Conservation (phyloP, 2,329 filamentous ascomycete species). For the Coniochaeta sp. region DNA sequence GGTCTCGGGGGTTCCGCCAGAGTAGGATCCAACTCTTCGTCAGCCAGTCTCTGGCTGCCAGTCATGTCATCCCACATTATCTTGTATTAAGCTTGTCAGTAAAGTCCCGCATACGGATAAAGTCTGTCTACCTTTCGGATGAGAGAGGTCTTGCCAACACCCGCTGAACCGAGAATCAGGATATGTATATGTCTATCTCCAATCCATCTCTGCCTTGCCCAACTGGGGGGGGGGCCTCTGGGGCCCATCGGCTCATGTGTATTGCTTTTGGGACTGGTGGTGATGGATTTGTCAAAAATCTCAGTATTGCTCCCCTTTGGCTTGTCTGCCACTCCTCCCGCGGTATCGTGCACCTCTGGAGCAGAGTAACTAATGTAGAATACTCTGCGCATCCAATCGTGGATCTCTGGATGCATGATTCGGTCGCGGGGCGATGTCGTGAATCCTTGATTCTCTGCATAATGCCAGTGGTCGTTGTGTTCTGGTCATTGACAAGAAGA, state of each 20-base stretch:
- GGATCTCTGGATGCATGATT: not conserved
- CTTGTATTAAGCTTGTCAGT: not conserved
- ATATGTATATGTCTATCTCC: not conserved
- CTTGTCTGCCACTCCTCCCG: not conserved
- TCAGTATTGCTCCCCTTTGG: not conserved
- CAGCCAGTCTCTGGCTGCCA: not conserved
- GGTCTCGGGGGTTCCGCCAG: not conserved
- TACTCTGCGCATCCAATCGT: not conserved
- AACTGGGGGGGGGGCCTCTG: not conserved
- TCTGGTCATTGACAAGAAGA: too few species aligned
- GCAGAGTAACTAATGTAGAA: not conserved
- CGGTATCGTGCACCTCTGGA: not conserved
- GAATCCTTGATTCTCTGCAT: too few species aligned
- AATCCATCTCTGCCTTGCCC: not conserved
- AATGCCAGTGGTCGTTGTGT: too few species aligned
- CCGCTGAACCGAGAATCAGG: not conserved
- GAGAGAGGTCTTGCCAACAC: not conserved
- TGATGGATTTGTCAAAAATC: too few species aligned
- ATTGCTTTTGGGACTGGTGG: not conserved
- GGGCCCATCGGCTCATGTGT: not conserved
- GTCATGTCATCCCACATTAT: not conserved
- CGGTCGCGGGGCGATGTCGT: not conserved
- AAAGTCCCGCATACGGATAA: not conserved
- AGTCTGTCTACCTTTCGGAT: not conserved
- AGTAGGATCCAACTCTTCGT: not conserved